Base-by-base conservation (phyloP, 1,139 yeast species). In the Taiozyma sp. region DNA sequence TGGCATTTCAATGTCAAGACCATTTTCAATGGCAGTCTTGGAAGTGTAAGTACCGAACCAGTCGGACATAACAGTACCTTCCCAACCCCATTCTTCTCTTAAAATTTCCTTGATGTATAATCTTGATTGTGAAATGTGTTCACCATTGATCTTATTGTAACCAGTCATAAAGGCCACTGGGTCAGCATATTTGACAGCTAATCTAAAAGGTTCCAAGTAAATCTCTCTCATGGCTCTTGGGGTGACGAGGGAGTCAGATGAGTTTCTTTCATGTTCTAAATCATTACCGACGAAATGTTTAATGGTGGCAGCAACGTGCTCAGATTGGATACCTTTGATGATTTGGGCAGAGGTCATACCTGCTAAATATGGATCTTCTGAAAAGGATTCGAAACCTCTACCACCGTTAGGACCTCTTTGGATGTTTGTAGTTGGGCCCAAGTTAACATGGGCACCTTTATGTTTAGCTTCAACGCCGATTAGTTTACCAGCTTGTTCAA, bases 1-100 rank as follows among this genome's bases (percentile, higher is more conserved):
- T 1, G 86, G 87, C 83, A 81, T 80, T 62, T 81, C 86, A 55
- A 81, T 65, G 60, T 79, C 82, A 50, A 80, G 65, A n/a, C 85
- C 85, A 41, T 79, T 79, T 50, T 75, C 73, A 50, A 81, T 63
- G 22, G 81, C 66, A 37, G 70, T 73, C 50, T 71, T 72, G 40
- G 69, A 69, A 30, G 81, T 71, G 60, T 77, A 80, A n/a, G 76
- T 74, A 48, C 86, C 87, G 62, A 63, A 77, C 87, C 86, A 81
- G 64, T 81, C 87, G 30, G 81, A 75, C 81, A 81, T 79, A 40
- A 75, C 66, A 52, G 76, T 65, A 28, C 86, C 86, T 30, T 75
- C 69, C 72, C 75, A 81, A 16, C 68, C 66, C 83, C 84, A 81
- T 62, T 81, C 86, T 5, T 69, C 62, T 52, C 84, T 68, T 50